Percentiles rank a stretch among this genome's conserved stretches.
These are phyloP conservation scores for Exophiala xenobiotica DNA, from an alignment of 2,329 filamentous ascomycete species.

Conservation along the genomic window DNA sequence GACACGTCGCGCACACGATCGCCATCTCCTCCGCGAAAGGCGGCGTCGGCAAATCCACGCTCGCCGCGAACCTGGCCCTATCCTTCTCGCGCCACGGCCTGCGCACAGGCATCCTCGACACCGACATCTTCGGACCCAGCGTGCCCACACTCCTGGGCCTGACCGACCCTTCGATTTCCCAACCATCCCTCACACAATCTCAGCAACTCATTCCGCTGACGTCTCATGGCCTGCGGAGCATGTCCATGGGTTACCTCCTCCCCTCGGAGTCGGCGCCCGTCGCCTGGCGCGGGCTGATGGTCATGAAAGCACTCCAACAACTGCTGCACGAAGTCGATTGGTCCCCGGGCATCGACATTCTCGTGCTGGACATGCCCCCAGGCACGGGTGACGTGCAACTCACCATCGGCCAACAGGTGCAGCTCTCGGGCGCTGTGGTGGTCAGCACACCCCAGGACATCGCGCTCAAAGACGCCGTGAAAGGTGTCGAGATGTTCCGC, in stretches of 20 bases:
- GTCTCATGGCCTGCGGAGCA: conserved; percentile 94
- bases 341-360: conserved; percentile 62
- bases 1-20: conserved; percentile 84
- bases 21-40: conserved; percentile 97
- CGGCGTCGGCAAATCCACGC: conserved; percentile 95
- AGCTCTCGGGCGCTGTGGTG: conserved; percentile 80
- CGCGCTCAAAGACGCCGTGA: conserved; percentile 84
- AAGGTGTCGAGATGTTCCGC: conserved; percentile 89
- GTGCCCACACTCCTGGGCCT: conserved; percentile 88
- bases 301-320: conserved; percentile 95
- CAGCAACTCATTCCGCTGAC: conserved; percentile 83
- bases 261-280: conserved; percentile 70
- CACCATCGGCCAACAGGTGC: conserved; percentile 91
- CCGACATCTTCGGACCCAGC: conserved; percentile 94
- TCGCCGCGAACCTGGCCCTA: conserved; percentile 83
- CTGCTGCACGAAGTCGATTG: conserved; percentile 93
- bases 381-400: conserved; percentile 95
- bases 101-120: conserved; percentile 83
- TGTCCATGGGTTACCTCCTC: conserved; percentile 97
- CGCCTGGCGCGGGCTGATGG: conserved; percentile 95
- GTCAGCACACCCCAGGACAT: conserved; percentile 93
- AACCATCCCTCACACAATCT: conserved; percentile 26
- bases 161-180: conserved; percentile 38
- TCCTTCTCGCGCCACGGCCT: conserved; percentile 80
- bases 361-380: conserved; percentile 88